Evolutionary conservation across 2,329 filamentous ascomycete genomes (phyloP).

Genomic region (Fusarium sp.): DNA sequence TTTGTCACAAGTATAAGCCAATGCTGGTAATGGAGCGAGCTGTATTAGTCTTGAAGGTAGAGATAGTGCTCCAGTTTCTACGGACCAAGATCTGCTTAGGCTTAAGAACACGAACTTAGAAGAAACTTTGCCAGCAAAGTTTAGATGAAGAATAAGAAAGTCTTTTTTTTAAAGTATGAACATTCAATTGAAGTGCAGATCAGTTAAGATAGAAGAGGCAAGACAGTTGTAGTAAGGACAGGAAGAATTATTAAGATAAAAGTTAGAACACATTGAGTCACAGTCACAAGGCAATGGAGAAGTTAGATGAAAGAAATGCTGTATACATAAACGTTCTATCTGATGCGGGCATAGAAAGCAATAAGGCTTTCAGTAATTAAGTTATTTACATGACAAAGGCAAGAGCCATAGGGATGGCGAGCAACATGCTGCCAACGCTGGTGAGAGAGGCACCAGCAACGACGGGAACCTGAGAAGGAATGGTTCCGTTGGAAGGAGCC

Average conservation of each 20-base stretch:
- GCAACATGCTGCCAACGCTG: conserved; percentile 20
- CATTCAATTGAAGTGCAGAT: neutral
- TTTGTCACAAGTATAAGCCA: neutral
- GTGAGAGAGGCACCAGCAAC: conserved; percentile 25
- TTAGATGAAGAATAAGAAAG: neutral
- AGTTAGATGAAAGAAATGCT: neutral
- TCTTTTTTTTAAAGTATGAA: neutral
- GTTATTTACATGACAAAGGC: conserved; percentile 32
- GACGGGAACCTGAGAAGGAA: conserved; percentile 19
- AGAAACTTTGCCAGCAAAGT: neutral
- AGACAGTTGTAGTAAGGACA: neutral
- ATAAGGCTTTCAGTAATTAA: conserved; percentile 24
- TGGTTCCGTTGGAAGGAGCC: conserved; percentile 23
- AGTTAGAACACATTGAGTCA: neutral
- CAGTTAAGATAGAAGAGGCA: neutral
- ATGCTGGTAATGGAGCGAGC: neutral
- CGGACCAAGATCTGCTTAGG: neutral
- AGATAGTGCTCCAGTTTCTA: neutral
- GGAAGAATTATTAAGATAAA: neutral
- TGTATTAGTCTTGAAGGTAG: neutral
- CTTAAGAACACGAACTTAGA: neutral
- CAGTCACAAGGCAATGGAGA: neutral
- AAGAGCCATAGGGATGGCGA: conserved; percentile 23
- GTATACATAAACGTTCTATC: conserved; percentile 11
- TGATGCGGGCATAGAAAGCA: conserved; percentile 16